Conservation (phyloP, 345 rosid genomes). For the Crucihimalaya himalaica region DNA sequence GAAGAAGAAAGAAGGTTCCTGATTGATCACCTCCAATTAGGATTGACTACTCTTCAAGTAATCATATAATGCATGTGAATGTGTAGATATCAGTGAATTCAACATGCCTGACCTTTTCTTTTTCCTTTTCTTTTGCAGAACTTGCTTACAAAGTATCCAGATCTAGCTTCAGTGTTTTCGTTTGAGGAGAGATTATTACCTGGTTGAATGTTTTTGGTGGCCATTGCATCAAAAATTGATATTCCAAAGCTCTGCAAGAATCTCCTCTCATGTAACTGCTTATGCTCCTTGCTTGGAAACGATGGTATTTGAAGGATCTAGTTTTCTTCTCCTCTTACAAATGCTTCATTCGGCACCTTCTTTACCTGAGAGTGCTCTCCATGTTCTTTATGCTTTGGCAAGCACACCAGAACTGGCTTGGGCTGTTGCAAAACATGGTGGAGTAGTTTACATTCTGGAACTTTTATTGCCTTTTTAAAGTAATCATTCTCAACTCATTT, state of each 20-base stretch:
- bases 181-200: constrained; percentile 83
- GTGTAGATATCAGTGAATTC: constrained; percentile 11
- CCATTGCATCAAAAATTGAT: constrained; percentile 73
- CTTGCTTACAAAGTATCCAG: constrained; percentile 80
- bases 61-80: constrained; percentile 12
- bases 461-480: constrained; percentile 93
- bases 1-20: constrained; percentile 56
- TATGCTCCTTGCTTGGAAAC: constrained; percentile 99
- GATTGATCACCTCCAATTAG: constrained; percentile 69
- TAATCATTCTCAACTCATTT: constrained; percentile 42
- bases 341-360: constrained; percentile 93
- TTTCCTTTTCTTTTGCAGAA: constrained; percentile 55
- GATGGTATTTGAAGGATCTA: constrained; percentile 98
- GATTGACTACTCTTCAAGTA: constrained; percentile 91
- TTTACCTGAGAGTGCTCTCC: constrained; percentile 93
- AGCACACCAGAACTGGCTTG: constrained; percentile 98
- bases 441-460: constrained; percentile 93
- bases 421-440: constrained; percentile 99
- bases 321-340: constrained; percentile 92
- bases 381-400: constrained; percentile 99
- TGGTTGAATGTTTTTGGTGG: constrained; percentile 84
- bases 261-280: constrained; percentile 89
- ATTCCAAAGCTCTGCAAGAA: constrained; percentile 86
- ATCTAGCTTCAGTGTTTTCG: constrained; percentile 88
- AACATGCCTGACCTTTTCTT: constrained; percentile 40